Evolutionary conservation across 495 filamentous ascomycete genomes (phyloP).

Genomic region (Podospora bellae-mahoneyi): DNA sequence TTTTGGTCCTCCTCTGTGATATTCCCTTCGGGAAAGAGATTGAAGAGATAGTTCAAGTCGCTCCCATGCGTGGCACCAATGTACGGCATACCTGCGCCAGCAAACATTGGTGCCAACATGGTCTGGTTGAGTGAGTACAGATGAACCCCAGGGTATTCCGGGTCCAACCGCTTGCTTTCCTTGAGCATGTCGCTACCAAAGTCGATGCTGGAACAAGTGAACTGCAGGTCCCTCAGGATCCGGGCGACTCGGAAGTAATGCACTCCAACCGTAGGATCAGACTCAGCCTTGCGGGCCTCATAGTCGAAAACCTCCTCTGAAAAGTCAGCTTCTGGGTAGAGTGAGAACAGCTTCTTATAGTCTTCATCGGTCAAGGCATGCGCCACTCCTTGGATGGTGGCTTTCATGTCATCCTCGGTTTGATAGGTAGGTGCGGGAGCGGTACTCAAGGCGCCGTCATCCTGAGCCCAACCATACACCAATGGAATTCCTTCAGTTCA

Average conservation of each 20-base stretch:
- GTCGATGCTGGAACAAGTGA: constrained; percentile 33
- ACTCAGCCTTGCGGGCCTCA: constrained; percentile 15
- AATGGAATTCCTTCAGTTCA: constrained; percentile 26
- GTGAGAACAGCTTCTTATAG: constrained; percentile 23
- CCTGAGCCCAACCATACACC: constrained; percentile 32
- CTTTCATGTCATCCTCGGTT: constrained; percentile 24
- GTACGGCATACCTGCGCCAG: constrained; percentile 29
- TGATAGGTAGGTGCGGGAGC: constrained; percentile 20
- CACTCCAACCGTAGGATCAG: constrained; percentile 23
- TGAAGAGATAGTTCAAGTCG: constrained; percentile 35
- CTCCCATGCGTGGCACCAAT: constrained; percentile 28
- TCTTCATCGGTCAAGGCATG: constrained; percentile 21
- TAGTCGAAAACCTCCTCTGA: constrained; percentile 21
- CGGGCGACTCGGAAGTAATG: constrained; percentile 32
- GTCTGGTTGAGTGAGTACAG: constrained; percentile 34
- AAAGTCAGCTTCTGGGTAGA: constrained; percentile 28
- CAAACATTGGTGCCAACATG: constrained; percentile 27
- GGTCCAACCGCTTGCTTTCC: constrained; percentile 11
- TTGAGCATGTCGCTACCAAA: constrained; percentile 26
- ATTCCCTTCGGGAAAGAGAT: constrained; percentile 26
- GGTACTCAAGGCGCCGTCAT: constrained; percentile 30
- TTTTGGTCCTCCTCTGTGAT: constrained; percentile 22
- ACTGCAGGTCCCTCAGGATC: constrained; percentile 32
- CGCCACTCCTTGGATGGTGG: constrained; percentile 16
- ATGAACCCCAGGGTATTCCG: constrained; percentile 15